These are phyloP conservation scores for Apiotrichum mycotoxinovorans DNA, from an alignment of 1,284 basidiomycete species.

Conservation along the genomic window DNA sequence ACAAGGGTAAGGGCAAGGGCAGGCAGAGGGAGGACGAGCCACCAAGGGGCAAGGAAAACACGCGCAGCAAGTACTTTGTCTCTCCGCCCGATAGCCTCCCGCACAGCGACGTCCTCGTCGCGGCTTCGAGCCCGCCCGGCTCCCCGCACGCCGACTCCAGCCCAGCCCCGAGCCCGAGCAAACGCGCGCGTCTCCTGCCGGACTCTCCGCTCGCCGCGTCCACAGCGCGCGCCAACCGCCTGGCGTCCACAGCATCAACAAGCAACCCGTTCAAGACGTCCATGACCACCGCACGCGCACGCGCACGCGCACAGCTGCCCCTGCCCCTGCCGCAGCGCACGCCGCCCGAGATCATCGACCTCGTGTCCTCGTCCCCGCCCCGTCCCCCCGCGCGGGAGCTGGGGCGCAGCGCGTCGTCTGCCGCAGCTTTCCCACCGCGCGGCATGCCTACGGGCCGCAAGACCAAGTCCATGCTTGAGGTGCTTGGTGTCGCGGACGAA, in stretches of 20 bases:
- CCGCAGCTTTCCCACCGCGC: no score
- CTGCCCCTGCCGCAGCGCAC: background rate
- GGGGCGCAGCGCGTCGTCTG: background rate
- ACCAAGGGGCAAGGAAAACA: background rate
- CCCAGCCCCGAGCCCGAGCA: background rate
- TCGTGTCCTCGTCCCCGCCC: background rate
- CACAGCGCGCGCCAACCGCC: no score
- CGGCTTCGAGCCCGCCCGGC: background rate
- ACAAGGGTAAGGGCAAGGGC: background rate
- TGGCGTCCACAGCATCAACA: no score
- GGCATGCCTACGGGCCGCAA: no score
- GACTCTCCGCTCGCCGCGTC: no score
- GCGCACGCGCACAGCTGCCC: background rate
- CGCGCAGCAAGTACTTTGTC: conserved; percentile 22
- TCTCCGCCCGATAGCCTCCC: background rate
- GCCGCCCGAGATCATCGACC: conserved; percentile 1
- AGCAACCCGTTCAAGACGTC: background rate
- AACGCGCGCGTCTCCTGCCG: background rate
- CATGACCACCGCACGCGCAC: background rate
- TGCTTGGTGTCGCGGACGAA: conserved; percentile 26
- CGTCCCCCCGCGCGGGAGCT: background rate
- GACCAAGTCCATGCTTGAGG: conserved; percentile 10
- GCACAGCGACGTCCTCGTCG: background rate
- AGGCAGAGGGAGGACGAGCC: background rate
- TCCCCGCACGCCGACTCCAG: no score